Conservation (phyloP, 345 rosid species). For the Microcos paniculata region DNA sequence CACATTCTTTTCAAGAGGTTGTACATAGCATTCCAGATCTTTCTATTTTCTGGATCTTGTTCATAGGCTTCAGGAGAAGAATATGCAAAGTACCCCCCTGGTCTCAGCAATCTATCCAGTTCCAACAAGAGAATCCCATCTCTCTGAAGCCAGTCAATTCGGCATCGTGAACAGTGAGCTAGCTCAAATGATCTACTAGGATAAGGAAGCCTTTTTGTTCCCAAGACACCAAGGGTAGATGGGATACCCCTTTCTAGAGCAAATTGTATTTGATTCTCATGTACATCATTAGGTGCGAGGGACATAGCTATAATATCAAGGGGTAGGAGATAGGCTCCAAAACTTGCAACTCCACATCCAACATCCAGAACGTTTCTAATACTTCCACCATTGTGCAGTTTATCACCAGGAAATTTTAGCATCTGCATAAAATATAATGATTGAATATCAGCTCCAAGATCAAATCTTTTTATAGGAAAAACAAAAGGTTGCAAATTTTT, state of each 20-base stretch:
- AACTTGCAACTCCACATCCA: conserved; percentile 99
- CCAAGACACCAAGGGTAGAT: conserved; percentile 89
- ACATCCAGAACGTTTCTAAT: conserved; percentile 89
- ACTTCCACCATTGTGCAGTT: conserved; percentile 79
- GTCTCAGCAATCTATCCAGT: conserved; percentile 92
- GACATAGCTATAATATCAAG: conserved; percentile 87
- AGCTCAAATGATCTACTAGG: conserved; percentile 98
- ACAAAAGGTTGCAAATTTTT: not conserved
- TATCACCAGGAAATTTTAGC: conserved; percentile 91
- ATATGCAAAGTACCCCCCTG: conserved; percentile 94
- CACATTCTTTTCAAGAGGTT: conserved; percentile 87
- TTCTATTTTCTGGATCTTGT: conserved; percentile 76
- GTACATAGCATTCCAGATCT: conserved; percentile 79
- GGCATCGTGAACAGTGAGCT: conserved; percentile 94
- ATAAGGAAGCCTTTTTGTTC: conserved; percentile 92
- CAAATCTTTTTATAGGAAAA: not conserved
- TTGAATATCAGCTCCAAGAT: conserved; percentile 3
- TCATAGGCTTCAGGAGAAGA: conserved; percentile 99
- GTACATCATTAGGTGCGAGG: conserved; percentile 97
- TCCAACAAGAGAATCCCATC: conserved; percentile 90
- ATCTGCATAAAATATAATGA: conserved; percentile 52
- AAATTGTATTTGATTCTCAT: conserved; percentile 96
- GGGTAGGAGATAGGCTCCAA: conserved; percentile 93
- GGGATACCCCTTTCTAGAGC: conserved; percentile 97
- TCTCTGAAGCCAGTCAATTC: conserved; percentile 99